phyloP scores from a whole-genome alignment of 2,329 filamentous ascomycete genomes.

The Paecilomyces fulvus region DNA sequence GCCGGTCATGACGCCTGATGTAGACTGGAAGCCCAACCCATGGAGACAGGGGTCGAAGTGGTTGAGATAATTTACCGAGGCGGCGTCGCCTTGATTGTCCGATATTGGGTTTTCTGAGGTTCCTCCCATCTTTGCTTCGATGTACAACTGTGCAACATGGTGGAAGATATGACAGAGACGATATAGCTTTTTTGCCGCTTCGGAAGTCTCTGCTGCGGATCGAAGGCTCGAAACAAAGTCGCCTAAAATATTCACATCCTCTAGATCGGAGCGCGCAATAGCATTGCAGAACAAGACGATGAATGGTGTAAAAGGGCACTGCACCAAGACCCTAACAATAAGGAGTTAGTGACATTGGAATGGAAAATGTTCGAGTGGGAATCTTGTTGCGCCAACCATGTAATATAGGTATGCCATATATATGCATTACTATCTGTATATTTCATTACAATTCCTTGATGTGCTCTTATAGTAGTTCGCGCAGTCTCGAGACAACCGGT shows the following conservation, averaged over 20 bases:
- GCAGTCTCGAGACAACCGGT: constrained; percentile 30
- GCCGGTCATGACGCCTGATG: constrained; percentile 3
- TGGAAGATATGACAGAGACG: constrained; percentile 41
- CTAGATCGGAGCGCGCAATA: constrained; percentile 40
- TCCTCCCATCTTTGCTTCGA: constrained; percentile 3
- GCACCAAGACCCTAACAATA: constrained; percentile 13
- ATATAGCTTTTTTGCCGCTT: constrained; percentile 49
- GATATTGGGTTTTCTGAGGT: neutral
- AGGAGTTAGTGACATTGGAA: neutral
- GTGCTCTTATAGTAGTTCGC: constrained; percentile 23
- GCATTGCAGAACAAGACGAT: constrained; percentile 34
- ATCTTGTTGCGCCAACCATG: constrained; percentile 1
- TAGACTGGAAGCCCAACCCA: constrained; percentile 4
- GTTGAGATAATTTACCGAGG: neutral
- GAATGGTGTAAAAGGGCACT: constrained; percentile 34
- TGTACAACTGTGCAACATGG: constrained; percentile 8
- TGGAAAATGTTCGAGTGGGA: too few species aligned
- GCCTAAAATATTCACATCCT: constrained; percentile 44
- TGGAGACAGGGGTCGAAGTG: constrained; percentile 10
- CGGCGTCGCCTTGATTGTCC: neutral
- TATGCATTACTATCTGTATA: constrained; percentile 8
- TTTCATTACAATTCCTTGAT: constrained; percentile 15
- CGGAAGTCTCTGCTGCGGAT: constrained; percentile 40
- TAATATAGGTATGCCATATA: constrained; percentile 10
- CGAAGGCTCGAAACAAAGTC: constrained; percentile 47